A percentile compares a stretch with the other conserved stretches of the same genome.
Evolutionary conservation across 2,329 filamentous ascomycete species (phyloP).

Genomic region (Aotearoamyces nothofagi): DNA sequence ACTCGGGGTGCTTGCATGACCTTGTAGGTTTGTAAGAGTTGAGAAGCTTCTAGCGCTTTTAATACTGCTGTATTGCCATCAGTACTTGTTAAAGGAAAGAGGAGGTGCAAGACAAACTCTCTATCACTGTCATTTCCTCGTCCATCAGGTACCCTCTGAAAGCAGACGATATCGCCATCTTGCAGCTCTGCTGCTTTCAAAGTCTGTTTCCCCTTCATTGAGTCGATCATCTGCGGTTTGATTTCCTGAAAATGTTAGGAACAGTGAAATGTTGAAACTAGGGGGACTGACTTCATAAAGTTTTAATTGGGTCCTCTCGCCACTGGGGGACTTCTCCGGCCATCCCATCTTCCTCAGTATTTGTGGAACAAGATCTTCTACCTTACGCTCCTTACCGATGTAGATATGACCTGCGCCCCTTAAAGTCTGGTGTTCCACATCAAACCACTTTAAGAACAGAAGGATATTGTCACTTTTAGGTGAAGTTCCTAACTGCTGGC

Average conservation of each 20-base stretch:
- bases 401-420: constrained; percentile 73
- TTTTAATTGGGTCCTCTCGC: constrained; percentile 43
- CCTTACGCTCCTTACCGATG: constrained; percentile 74
- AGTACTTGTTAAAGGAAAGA: constrained; percentile 6
- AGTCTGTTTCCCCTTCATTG: constrained; percentile 80
- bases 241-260: constrained; percentile 50
- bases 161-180: constrained; percentile 93
- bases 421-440: constrained; percentile 60
- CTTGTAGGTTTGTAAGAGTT: too few relatives aligned
- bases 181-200: constrained; percentile 87
- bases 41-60: too few relatives aligned
- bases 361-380: constrained; percentile 63
- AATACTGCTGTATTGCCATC: constrained; percentile 6
- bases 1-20: too few relatives aligned
- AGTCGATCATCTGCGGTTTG: constrained; percentile 94
- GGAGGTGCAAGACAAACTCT: constrained; percentile 9
- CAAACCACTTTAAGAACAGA: constrained; percentile 86
- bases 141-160: constrained; percentile 45
- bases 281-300: too few relatives aligned
- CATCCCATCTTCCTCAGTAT: constrained; percentile 79
- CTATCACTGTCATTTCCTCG: constrained; percentile 13
- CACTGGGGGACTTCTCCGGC: constrained; percentile 54
- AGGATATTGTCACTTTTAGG: constrained; percentile 54
- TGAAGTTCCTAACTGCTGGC: constrained; percentile 38
- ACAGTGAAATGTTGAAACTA: constrained; percentile 18